Base-by-base conservation (phyloP, 2,329 filamentous ascomycete species). In the Fonsecaea pedrosoi region DNA sequence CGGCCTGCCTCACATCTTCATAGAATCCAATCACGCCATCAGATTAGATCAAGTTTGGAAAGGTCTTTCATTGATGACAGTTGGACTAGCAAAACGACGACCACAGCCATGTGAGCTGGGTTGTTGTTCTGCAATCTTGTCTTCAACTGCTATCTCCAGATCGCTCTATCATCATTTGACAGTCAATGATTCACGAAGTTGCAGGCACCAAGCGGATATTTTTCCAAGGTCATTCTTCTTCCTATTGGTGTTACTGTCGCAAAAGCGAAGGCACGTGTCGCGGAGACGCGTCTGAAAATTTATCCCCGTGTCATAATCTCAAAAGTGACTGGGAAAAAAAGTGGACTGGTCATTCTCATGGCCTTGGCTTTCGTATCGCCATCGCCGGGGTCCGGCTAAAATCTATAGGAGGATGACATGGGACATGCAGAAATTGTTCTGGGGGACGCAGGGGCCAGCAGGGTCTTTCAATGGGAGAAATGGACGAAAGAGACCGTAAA, bases 11-110 rank as follows among this genome's bases (percentile, higher is more conserved):
- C 59, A 12, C 21, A 25, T 50, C 9, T 30, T 15, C 37, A 60
- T 64, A 18, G 37, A 40, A 59, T 30, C 32, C 50, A 62, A 34
- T 21, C 50, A 65, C 55, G 73, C 74, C 74, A 72, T 86, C 84
- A 85, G 84, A 86, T 86, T 86, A 86, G 84, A 87, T 86, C 84
- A 87, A 87, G 85, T 86, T 78, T 82, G 82, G 78, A 79, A 65
- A 69, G 25, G 65, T 73, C 83, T 80, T 72, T 83, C 83, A 85
- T 74, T 72, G 79, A 69, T 37, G 42, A 40, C 50, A 55, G 45
- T 59, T 35, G 42, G 15, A 60, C 54, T 38, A 54, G 65, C 45
- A 37, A 18, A 54, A 30, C 58, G 21, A 57, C 68, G 62, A 69
- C 65, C 68, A 67, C 68, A 21, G 62, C 42, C 37, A 32, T 42